Percentiles rank a stretch among this genome's conserved stretches.
Evolutionary conservation across 2,329 filamentous ascomycete species (phyloP).

Genomic region (Xylariaceae sp.): DNA sequence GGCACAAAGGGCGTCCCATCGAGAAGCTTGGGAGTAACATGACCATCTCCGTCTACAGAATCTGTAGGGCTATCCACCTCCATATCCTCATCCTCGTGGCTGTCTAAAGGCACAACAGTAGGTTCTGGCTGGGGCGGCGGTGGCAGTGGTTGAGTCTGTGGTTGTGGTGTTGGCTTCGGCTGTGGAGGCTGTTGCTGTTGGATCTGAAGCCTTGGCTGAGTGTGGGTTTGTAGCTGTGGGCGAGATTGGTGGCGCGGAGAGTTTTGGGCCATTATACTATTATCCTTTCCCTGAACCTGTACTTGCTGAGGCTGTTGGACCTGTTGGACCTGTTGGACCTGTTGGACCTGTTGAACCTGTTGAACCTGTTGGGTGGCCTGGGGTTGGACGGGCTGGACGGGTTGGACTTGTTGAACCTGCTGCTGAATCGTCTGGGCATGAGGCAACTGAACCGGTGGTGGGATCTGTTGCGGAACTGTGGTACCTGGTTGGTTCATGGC

Average conservation of each 20-base stretch:
- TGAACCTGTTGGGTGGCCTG: conserved; percentile 27
- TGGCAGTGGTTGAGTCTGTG: conserved; percentile 24
- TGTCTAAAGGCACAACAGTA: conserved; percentile 35
- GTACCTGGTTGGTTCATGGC: conserved; percentile 32
- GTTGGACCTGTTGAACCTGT: conserved; percentile 28
- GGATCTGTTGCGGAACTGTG: conserved; percentile 27
- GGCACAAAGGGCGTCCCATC: conserved; percentile 52
- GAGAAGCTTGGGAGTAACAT: conserved; percentile 46
- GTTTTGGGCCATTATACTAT: conserved; percentile 31
- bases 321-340: conserved; percentile 24
- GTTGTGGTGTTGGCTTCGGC: conserved; percentile 28
- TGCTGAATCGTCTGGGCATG: too few relatives aligned
- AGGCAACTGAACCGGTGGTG: too few relatives aligned
- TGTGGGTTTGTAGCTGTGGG: conserved; percentile 16
- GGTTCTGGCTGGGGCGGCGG: conserved; percentile 30
- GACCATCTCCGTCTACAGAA: conserved; percentile 42
- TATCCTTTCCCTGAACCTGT: conserved; percentile 30
- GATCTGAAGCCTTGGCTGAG: conserved; percentile 29
- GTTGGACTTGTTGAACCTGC: too few relatives aligned
- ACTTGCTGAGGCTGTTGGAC: conserved; percentile 30
- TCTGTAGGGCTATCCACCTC: conserved; percentile 52
- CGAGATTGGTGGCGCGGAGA: conserved; percentile 24
- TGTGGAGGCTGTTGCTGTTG: conserved; percentile 31
- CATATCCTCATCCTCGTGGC: conserved; percentile 48
- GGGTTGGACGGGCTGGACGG: conserved; percentile 15